These are phyloP conservation scores for Chaetomiaceae sp. DNA, from an alignment of 2,329 filamentous ascomycete species.

Conservation along the genomic window DNA sequence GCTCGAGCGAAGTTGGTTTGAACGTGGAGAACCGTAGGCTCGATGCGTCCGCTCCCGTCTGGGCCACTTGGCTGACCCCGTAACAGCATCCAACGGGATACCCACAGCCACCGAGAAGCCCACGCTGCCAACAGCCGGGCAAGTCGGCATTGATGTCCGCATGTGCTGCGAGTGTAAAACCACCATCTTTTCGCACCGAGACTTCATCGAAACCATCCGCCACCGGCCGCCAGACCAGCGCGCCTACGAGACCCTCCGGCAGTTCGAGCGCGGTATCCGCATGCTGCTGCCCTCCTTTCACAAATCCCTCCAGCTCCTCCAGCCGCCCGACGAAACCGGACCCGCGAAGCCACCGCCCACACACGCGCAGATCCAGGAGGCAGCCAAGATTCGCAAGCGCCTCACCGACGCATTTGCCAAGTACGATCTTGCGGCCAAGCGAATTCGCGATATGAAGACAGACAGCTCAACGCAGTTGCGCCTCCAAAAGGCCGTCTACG, in stretches of 20 bases:
- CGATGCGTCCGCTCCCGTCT: accelerated
- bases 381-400: conserved; percentile 81
- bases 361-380: conserved; percentile 70
- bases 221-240: conserved; percentile 68
- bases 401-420: conserved; percentile 85
- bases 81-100: conserved; percentile 19
- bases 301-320: conserved; percentile 64
- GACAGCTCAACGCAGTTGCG: conserved; percentile 64
- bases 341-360: conserved; percentile 39
- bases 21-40: conserved; percentile 56
- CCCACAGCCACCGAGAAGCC: conserved; percentile 33
- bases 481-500: conserved; percentile 76
- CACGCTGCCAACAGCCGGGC: conserved; percentile 28
- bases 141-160: conserved; percentile 71
- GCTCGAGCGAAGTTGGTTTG: conserved; percentile 77
- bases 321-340: conserved; percentile 44
- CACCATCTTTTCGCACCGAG: conserved; percentile 58
- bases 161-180: conserved; percentile 85
- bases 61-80: conserved; percentile 3
- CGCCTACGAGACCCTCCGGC: conserved; percentile 73
- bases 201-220: conserved; percentile 66
- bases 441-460: conserved; percentile 73
- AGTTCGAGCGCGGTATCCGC: conserved; percentile 83
- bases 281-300: conserved; percentile 80
- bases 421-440: conserved; percentile 74